Conservation (phyloP, 83 land plant genomes). For the Isoetes engelmannii region DNA sequence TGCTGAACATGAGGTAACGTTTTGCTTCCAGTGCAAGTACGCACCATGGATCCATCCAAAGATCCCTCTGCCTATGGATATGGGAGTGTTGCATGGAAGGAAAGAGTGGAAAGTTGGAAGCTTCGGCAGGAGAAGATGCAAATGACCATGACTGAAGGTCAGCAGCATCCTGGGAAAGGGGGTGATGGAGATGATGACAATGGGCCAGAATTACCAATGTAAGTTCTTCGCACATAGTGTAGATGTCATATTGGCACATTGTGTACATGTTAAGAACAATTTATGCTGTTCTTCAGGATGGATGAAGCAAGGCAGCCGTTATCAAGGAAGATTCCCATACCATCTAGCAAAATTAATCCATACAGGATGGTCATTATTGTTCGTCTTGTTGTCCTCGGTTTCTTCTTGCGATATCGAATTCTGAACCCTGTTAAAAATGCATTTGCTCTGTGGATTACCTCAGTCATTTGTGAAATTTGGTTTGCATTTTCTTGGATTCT, state of each 20-base stretch:
- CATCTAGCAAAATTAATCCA: conserved; percentile 48
- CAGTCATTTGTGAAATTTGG: conserved; percentile 52
- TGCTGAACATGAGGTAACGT: conserved; percentile 17
- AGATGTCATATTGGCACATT: neutral
- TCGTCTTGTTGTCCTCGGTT: conserved; percentile 34
- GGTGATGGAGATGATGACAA: conserved; percentile 61
- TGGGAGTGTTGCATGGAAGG: conserved; percentile 93
- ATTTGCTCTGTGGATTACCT: conserved; percentile 46
- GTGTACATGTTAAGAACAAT: neutral
- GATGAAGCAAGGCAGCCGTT: conserved; percentile 57
- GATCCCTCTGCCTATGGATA: conserved; percentile 62
- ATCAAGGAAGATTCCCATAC: conserved; percentile 44
- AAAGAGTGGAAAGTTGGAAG: conserved; percentile 95
- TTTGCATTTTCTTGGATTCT: conserved; percentile 54
- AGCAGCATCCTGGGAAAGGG: conserved; percentile 51
- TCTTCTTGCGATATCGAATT: conserved; percentile 49
- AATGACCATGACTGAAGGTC: conserved; percentile 53
- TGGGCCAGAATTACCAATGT: conserved; percentile 70
- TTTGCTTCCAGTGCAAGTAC: conserved; percentile 19
- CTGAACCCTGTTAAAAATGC: conserved; percentile 46
- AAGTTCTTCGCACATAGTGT: conserved; percentile 18
- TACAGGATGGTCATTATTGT: conserved; percentile 50
- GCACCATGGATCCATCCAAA: conserved; percentile 50
- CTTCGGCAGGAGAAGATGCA: conserved; percentile 80
- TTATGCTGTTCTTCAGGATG: conserved; percentile 23